Evolutionary conservation across 2,329 filamentous ascomycete species (phyloP).

Genomic region (Hymenoscyphus repandus): DNA sequence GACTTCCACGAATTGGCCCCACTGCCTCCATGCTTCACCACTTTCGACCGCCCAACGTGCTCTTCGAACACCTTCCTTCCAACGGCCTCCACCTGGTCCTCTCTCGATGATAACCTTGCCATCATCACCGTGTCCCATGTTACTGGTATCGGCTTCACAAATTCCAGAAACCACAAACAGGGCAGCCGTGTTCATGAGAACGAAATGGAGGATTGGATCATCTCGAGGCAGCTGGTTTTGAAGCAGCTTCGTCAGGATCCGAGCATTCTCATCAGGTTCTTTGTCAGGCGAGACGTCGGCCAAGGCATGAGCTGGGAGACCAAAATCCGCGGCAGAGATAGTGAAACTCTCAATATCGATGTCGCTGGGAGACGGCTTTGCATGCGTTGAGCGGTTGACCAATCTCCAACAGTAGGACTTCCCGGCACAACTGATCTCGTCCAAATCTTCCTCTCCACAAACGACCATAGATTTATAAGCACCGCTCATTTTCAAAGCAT

Average conservation of each 20-base stretch:
- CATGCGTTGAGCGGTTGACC: constrained; percentile 41
- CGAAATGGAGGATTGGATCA: constrained; percentile 86
- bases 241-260: constrained; percentile 73
- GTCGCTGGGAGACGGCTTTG: constrained; percentile 34
- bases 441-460: constrained; percentile 89
- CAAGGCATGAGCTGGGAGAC: constrained; percentile 69
- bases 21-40: constrained; percentile 78
- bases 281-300: constrained; percentile 77
- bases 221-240: constrained; percentile 66
- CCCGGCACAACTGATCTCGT: constrained; percentile 91
- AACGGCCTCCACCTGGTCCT: constrained; percentile 79
- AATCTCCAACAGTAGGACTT: constrained; percentile 85
- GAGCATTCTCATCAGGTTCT: constrained; percentile 80
- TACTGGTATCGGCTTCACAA: constrained; percentile 75
- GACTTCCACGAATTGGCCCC: constrained; percentile 76
- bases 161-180: constrained; percentile 81
- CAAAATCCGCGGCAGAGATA: constrained; percentile 81
- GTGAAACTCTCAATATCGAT: constrained; percentile 69
- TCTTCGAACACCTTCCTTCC: constrained; percentile 89
- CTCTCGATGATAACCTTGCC: constrained; percentile 74
- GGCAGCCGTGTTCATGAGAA: constrained; percentile 88
- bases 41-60: constrained; percentile 85
- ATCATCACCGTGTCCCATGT: constrained; percentile 76
- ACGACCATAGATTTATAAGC: constrained; percentile 82
- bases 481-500: constrained; percentile 72